Evolutionary conservation across 768 basidiomycete genomes (phyloP), one percentile per base, ranked within the genome.

Genomic region (Kwoniella dejecticola): DNA sequence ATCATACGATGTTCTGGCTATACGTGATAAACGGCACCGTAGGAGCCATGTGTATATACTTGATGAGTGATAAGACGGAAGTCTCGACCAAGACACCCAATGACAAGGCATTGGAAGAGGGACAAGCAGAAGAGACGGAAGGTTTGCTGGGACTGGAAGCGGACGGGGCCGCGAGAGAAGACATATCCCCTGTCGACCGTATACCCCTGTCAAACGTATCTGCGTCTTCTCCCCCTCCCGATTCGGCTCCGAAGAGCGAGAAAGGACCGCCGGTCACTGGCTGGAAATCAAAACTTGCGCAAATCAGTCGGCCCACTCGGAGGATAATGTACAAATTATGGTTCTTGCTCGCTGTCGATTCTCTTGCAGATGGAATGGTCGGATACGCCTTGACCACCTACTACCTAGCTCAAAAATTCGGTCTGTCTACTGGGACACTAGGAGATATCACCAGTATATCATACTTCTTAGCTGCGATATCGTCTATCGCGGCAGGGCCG

Each of bases 321-420:
- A 54, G 52, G 8, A 65, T 67, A 30, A 69, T 74, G 67, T 70
- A 33, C 63, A 70, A 69, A 48, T 60, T 74, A 19, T 69, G 66
- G 57, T 59, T 63, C 4, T 47, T 71, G 5, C 63, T 74, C 19
- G 42, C 57, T 8, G 64, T 72, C 52, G 70, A 72, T 45, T 63
- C 63, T 10, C 42, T 74, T 8, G 70, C 63, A 17, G 70, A 69
- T 47, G 70, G 72, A 8, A 69, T 71, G 63, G 68, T 70, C 15
- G 48, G 54, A 29, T 63, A 62, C 27, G 60, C 70, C 7, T 33
- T 74, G 11, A 69, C 68, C 4, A 59, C 64, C 15, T 74, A 70
- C 54, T 74, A 70, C 53, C 40, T 74, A 30, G 31, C 58, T 13
- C 24, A 46, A 17, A 64, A 61, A 46, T 74, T 71, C 52, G 21